Conservation (phyloP, 306 rosid species). For the Delonix regia region DNA sequence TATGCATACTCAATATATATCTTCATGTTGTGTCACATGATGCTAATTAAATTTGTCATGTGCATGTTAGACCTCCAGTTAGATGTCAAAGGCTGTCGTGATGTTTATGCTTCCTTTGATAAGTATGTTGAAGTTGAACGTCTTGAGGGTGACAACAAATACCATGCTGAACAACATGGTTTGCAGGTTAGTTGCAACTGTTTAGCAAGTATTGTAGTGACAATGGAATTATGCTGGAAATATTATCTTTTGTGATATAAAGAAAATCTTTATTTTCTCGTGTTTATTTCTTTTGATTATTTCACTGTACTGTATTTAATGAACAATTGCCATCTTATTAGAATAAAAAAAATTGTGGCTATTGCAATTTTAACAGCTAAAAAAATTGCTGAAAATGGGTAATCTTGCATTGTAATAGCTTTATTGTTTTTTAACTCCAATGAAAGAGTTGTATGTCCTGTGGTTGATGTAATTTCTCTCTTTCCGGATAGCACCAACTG, state of each 20-base stretch:
- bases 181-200: conserved; percentile 69
- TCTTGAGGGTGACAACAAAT: conserved; percentile 94
- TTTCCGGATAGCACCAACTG: not conserved
- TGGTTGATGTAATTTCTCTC: not conserved
- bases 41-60: conserved; percentile 36
- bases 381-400: no score
- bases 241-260: not conserved
- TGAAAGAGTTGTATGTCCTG: not conserved
- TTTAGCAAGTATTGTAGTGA: conserved; percentile 7
- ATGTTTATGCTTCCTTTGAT: conserved; percentile 93
- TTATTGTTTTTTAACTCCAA: not conserved
- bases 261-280: conserved; percentile 14
- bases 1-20: not conserved
- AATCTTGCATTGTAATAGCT: not conserved
- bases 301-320: not conserved
- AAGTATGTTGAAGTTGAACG: conserved; percentile 96
- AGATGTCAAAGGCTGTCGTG: conserved; percentile 94
- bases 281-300: conserved; percentile 5
- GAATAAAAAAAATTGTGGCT: not conserved
- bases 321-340: not conserved
- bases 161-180: conserved; percentile 90
- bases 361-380: not conserved
- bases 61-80: conserved; percentile 84
- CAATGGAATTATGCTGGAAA: not conserved
- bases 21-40: not conserved